Conservation (phyloP, 768 basidiomycete species). For the Hemileccinum impolitum region DNA sequence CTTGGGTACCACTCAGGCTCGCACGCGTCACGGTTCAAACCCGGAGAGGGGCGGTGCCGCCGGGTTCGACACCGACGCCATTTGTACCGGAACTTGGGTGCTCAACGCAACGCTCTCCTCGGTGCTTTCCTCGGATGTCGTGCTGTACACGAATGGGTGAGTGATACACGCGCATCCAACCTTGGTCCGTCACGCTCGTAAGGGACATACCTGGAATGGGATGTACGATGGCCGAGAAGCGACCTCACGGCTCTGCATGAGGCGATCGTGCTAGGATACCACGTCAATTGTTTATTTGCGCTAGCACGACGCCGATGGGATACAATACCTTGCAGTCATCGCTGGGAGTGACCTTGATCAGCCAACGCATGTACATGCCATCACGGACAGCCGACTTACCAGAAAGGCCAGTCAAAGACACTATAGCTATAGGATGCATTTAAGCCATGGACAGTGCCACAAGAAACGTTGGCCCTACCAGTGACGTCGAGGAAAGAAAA, state of each 20-base stretch:
- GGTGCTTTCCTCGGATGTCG: background rate
- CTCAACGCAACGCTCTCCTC: background rate
- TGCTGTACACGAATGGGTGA: background rate
- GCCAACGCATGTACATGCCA: background rate
- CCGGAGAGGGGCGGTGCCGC: no score
- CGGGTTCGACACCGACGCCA: background rate
- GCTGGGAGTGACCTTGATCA: conserved; percentile 12
- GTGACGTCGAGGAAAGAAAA: conserved; percentile 7
- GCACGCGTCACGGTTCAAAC: no score
- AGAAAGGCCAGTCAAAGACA: background rate
- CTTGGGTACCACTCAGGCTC: no score
- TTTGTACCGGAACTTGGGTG: conserved; percentile 4
- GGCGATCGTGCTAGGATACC: conserved; percentile 16
- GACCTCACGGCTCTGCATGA: conserved; percentile 16
- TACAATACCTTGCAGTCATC: conserved; percentile 17
- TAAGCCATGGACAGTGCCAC: background rate
- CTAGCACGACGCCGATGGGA: no score
- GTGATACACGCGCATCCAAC: background rate
- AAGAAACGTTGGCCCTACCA: background rate
- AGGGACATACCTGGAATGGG: background rate
- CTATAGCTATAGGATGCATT: conserved; percentile 3
- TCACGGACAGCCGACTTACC: conserved; percentile 7
- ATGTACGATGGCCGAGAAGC: conserved; percentile 8
- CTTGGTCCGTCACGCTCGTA: no score
- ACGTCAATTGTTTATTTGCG: no score